Conservation (phyloP, 2,329 filamentous ascomycete genomes). For the Lojkania enalia region DNA sequence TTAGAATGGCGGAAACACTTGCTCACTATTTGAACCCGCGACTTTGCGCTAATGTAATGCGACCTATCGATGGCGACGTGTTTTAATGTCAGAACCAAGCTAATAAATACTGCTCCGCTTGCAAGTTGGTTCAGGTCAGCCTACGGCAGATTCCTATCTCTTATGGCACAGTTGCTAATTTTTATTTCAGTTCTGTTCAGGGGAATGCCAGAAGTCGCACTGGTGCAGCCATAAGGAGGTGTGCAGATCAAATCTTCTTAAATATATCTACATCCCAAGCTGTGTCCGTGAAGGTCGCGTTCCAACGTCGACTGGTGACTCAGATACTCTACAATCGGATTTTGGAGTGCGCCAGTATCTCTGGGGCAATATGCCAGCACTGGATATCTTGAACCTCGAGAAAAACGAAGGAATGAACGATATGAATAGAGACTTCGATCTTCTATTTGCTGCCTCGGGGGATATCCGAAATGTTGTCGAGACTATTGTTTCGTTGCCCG, state of each 20-base stretch:
- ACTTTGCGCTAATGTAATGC: slow-evolving; percentile 15
- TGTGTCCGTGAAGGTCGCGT: slow-evolving; percentile 30
- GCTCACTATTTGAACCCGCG: slow-evolving; percentile 12
- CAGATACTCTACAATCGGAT: not conserved
- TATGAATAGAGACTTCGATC: slow-evolving; percentile 17
- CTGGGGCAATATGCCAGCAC: slow-evolving; percentile 49
- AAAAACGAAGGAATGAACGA: slow-evolving; percentile 35
- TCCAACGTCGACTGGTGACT: slow-evolving; percentile 28
- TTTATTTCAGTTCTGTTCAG: slow-evolving; percentile 39
- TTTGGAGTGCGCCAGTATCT: slow-evolving; percentile 35
- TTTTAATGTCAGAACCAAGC: slow-evolving; percentile 8
- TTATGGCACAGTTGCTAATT: not conserved
- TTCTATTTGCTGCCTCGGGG: slow-evolving; percentile 51
- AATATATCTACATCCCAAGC: slow-evolving; percentile 32
- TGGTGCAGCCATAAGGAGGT: slow-evolving; percentile 35
- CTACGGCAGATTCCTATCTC: not conserved
- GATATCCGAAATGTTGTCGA: slow-evolving; percentile 51
- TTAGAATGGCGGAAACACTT: no score
- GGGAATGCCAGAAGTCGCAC: slow-evolving; percentile 35
- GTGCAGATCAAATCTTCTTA: slow-evolving; percentile 35
- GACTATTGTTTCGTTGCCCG: slow-evolving; percentile 42
- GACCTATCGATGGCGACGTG: slow-evolving; percentile 2
- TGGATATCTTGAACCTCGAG: slow-evolving; percentile 44
- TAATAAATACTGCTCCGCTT: not conserved
- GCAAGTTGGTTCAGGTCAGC: slow-evolving; percentile 16